Evolutionary conservation across 805 yeast genomes (phyloP).

Genomic region (Candida nitratophila): DNA sequence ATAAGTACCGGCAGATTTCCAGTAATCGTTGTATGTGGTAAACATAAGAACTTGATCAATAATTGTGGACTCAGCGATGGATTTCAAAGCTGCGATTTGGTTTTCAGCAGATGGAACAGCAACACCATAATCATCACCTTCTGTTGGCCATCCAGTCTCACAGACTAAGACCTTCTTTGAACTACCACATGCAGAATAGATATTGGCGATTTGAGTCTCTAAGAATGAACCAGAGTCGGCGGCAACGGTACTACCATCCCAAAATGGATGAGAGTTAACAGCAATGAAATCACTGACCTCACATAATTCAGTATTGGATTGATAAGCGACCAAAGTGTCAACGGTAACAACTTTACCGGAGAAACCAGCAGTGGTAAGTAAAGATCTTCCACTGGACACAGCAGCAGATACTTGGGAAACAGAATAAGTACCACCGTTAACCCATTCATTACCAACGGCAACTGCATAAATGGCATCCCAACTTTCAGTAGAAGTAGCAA

Average conservation of each 20-base stretch:
- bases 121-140: constrained; percentile 44
- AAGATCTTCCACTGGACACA: constrained; percentile 37
- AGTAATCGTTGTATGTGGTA: constrained; percentile 55
- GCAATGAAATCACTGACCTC: constrained; percentile 55
- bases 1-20: constrained; percentile 52
- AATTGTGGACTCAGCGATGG: constrained; percentile 34
- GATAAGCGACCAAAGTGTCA: constrained; percentile 58
- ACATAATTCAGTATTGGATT: constrained; percentile 45
- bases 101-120: constrained; percentile 50
- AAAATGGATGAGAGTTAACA: constrained; percentile 62
- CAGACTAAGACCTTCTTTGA: constrained; percentile 43
- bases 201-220: constrained; percentile 35
- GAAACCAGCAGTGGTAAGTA: constrained; percentile 39
- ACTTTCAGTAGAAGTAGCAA: constrained; percentile 35
- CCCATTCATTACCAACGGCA: constrained; percentile 59
- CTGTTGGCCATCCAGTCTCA: constrained; percentile 70
- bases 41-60: constrained; percentile 48
- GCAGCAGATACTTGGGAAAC: constrained; percentile 41
- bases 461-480: constrained; percentile 66
- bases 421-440: constrained; percentile 43
- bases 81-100: constrained; percentile 45
- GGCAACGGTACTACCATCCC: constrained; percentile 49
- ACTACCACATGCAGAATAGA: constrained; percentile 41
- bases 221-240: constrained; percentile 49
- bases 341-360: constrained; percentile 55